These are phyloP conservation scores for Teratosphaeria pseudoeucalypti DNA, from an alignment of 2,329 filamentous ascomycete species.

Conservation along the genomic window DNA sequence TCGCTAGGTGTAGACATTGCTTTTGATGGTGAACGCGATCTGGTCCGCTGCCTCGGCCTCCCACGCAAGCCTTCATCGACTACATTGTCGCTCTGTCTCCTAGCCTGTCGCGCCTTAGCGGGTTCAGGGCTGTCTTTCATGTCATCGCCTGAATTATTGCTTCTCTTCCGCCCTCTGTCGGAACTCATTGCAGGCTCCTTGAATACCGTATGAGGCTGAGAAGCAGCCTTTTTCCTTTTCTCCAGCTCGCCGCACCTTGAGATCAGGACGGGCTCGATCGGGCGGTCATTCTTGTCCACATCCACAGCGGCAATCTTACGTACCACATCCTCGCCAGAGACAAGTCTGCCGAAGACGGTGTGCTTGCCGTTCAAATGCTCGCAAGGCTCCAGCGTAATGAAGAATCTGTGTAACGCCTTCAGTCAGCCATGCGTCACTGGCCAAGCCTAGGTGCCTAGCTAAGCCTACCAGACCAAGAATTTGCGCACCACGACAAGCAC, in stretches of 20 bases:
- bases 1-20: conserved; percentile 12
- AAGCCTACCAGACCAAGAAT: not conserved
- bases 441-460: not conserved
- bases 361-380: conserved; percentile 33
- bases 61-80: conserved; percentile 28
- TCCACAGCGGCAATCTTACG: conserved; percentile 25
- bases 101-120: conserved; percentile 15
- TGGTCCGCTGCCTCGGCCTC: conserved; percentile 23
- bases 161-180: conserved; percentile 17
- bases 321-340: conserved; percentile 28
- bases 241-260: conserved; percentile 31
- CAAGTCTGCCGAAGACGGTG: conserved; percentile 31
- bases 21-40: conserved; percentile 19
- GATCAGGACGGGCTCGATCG: conserved; percentile 27
- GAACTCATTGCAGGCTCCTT: conserved; percentile 2
- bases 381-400: conserved; percentile 31
- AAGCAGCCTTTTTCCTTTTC: conserved; percentile 18
- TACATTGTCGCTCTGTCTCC: conserved; percentile 25
- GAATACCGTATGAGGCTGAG: not conserved
- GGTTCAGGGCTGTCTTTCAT: conserved; percentile 15
- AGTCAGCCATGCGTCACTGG: conserved; percentile 3
- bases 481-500: conserved; percentile 4
- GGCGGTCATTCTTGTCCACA: conserved; percentile 29
- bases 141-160: conserved; percentile 19
- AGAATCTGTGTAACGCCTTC: conserved; percentile 22